phyloP scores from a whole-genome alignment of 2,329 filamentous ascomycete genomes.

The Plenodomus biglobosus region DNA sequence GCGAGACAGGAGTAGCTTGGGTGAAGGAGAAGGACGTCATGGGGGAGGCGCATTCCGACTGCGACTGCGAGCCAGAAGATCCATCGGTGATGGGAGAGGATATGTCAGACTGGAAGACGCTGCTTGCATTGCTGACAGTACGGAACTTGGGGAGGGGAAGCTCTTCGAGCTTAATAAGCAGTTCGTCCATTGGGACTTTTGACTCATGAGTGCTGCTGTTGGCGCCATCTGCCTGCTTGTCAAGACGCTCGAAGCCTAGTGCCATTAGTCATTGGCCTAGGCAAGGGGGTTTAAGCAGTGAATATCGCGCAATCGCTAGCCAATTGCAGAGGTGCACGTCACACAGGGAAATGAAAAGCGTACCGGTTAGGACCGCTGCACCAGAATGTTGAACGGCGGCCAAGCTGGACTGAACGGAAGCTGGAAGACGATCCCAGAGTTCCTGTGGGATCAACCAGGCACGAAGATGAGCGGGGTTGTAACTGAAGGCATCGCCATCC shows the following conservation, averaged over 20 bases:
- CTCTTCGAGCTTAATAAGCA: slow-evolving; percentile 26
- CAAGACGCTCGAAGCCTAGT: slow-evolving; percentile 36
- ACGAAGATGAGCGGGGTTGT: slow-evolving; percentile 40
- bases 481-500: slow-evolving; percentile 44
- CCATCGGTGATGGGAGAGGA: slow-evolving; percentile 28
- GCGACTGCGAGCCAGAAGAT: slow-evolving; percentile 30
- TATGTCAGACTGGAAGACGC: slow-evolving; percentile 28
- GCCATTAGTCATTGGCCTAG: slow-evolving; percentile 12
- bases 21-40: slow-evolving; percentile 19
- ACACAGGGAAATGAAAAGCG: slow-evolving; percentile 14
- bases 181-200: slow-evolving; percentile 26
- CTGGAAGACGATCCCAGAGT: slow-evolving; percentile 43
- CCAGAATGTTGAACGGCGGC: slow-evolving; percentile 47
- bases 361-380: slow-evolving; percentile 50
- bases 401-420: slow-evolving; percentile 35
- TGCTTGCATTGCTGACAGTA: slow-evolving; percentile 36
- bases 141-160: slow-evolving; percentile 29
- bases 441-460: slow-evolving; percentile 44
- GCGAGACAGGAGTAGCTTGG: slow-evolving; percentile 31
- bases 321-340: slow-evolving; percentile 2
- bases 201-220: slow-evolving; percentile 14
- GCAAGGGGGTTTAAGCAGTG: slow-evolving; percentile 6
- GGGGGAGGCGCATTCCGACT: slow-evolving; percentile 31
- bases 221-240: slow-evolving; percentile 24
- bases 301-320: slow-evolving; percentile 9